Evolutionary conservation across 768 basidiomycete species (phyloP).

Genomic region (Rhodotorula babjevae): DNA sequence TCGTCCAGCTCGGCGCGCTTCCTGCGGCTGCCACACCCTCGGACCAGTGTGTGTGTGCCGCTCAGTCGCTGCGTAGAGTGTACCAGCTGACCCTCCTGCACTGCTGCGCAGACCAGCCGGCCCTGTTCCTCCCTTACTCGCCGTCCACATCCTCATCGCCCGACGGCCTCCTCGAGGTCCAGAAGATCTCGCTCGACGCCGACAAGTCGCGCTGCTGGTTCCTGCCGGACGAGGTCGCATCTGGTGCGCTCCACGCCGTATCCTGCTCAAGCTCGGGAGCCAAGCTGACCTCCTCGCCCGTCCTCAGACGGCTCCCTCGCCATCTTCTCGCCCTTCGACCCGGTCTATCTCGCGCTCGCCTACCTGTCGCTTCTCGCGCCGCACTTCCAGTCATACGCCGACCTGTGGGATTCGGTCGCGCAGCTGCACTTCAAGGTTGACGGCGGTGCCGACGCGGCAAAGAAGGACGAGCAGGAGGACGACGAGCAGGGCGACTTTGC

Average conservation of each 20-base stretch:
- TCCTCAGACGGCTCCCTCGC: slow-evolving; percentile 27
- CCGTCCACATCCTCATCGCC: not conserved
- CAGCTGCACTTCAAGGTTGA: slow-evolving; percentile 8
- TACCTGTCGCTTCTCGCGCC: slow-evolving; percentile 25
- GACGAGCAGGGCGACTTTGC: not conserved
- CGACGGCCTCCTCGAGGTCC: slow-evolving; percentile 30
- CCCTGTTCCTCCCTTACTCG: slow-evolving; percentile 18
- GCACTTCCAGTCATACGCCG: slow-evolving; percentile 11
- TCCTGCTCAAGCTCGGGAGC: too few species aligned
- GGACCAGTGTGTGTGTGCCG: slow-evolving; percentile 3
- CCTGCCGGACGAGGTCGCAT: slow-evolving; percentile 22
- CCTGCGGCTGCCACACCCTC: slow-evolving; percentile 29
- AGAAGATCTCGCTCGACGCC: slow-evolving; percentile 18
- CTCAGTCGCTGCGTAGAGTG: not conserved
- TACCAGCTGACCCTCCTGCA: not conserved
- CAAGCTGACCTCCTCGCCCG: not conserved
- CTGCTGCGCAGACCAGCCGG: slow-evolving; percentile 6
- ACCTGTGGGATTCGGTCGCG: slow-evolving; percentile 22
- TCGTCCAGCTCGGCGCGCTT: slow-evolving; percentile 9
- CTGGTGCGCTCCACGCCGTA: slow-evolving; percentile 6
- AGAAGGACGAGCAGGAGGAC: not conserved
- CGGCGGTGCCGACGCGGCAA: not conserved
- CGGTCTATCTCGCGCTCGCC: slow-evolving; percentile 26
- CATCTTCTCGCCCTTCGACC: slow-evolving; percentile 29
- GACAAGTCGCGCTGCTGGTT: slow-evolving; percentile 34